Base-by-base conservation (phyloP, 108 stramenopile species). In the Fragilaria crotonensis region DNA sequence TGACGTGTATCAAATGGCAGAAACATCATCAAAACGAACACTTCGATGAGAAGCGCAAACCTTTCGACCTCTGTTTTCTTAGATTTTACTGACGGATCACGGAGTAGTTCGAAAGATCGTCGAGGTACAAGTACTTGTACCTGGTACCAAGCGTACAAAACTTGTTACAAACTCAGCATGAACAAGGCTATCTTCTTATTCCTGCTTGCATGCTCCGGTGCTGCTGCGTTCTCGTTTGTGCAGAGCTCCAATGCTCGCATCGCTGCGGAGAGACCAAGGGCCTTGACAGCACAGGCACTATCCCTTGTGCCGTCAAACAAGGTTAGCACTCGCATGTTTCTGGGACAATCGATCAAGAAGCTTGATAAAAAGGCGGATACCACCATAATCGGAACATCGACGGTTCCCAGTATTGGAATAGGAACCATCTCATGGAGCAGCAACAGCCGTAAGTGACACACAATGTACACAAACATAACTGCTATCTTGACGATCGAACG, bases 371-470 rank as follows among this genome's bases (percentile, higher is more conserved):
- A 30, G 7, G 22, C 44, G 21, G 80, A 82, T 45, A 71, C 64
- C 5, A 71, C 77, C 27, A 68, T 55, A 20, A 17, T 84, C 3
- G 83, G 83, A 36, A 45, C 62, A 2, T 51, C 78, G 23, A 48
- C 18, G 2, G 79, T 84, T 2, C 83, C 83, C 2, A 55, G 63
- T 21, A 72, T 84, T 11, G 83, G 79, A 4, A 46, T 67, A 0
- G 83, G 83, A 32, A 84, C 83, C 4, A 84, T 84, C 31, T 67
- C 77, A 2, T 77, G 78, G 83, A 73, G 66, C 25, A 70, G 67
- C 45, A 46, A 75, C 25, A 67, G 45, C 23, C 28, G 72, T 72
- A 60, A 48, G 69, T 67, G 19, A 1, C 54, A 33, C 14, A 28
- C 33, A 47, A 7, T 21, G 49, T n/a, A n/a, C 14, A 44, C 32